phyloP scores from a whole-genome alignment of 2,329 filamentous ascomycete species.

The Fusarium austroafricanum region DNA sequence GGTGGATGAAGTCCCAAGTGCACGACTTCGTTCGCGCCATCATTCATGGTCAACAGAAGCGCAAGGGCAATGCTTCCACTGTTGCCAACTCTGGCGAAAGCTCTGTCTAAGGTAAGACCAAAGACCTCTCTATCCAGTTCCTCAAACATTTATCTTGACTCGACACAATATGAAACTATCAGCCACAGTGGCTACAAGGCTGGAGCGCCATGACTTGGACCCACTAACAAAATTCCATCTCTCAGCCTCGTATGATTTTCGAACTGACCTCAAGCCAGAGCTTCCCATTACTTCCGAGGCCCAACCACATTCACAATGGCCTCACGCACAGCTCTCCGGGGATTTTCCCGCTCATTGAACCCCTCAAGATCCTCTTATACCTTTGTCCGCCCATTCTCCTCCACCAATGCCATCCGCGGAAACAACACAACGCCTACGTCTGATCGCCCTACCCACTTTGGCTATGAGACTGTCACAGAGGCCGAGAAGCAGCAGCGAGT shows the following conservation, averaged over 20 bases:
- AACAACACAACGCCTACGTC: conserved; percentile 48
- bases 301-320: conserved; percentile 43
- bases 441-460: conserved; percentile 84
- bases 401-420: conserved; percentile 44
- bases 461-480: conserved; percentile 86
- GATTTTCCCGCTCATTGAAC: conserved; percentile 43
- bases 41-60: conserved; percentile 32
- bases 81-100: conserved; percentile 18
- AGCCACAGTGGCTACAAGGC: conserved; percentile 45
- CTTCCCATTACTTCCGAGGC: conserved; percentile 20
- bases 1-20: conserved; percentile 47
- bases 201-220: conserved; percentile 21
- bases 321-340: conserved; percentile 47
- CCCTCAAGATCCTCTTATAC: conserved; percentile 25
- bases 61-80: conserved; percentile 5
- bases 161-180: background rate
- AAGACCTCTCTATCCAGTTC: background rate
- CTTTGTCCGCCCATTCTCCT: conserved; percentile 47
- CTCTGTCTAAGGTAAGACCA: conserved; percentile 23
- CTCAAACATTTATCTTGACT: background rate
- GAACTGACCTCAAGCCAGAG: conserved; percentile 41
- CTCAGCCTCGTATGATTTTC: conserved; percentile 47
- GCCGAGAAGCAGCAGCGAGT: conserved; percentile 79
- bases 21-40: conserved; percentile 48
- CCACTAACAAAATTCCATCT: conserved; percentile 44